Evolutionary conservation across 805 yeast species (phyloP).

Genomic region (Kurtzmaniella fragi): DNA sequence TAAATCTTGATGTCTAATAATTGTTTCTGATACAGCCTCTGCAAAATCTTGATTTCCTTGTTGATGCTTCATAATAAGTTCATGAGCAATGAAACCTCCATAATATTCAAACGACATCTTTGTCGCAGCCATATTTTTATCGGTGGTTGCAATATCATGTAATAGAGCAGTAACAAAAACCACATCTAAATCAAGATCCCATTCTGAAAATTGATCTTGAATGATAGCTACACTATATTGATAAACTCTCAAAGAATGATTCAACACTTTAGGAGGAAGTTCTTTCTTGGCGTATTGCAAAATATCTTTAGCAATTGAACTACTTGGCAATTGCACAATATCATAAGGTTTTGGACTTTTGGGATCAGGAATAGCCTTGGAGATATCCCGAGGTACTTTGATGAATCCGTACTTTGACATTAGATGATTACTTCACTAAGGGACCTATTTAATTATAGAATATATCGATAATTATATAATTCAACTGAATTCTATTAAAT

Average conservation of each 20-base stretch:
- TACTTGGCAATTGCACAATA: slow-evolving; percentile 14
- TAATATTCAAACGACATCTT: slow-evolving; percentile 30
- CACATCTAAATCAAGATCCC: slow-evolving; percentile 25
- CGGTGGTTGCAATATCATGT: slow-evolving; percentile 33
- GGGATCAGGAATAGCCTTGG: slow-evolving; percentile 18
- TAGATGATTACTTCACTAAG: too few relatives aligned
- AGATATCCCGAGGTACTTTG: slow-evolving; percentile 22
- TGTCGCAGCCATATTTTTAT: slow-evolving; percentile 25
- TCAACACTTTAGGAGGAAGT: slow-evolving; percentile 19
- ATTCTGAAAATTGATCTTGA: slow-evolving; percentile 26
- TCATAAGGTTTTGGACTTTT: slow-evolving; percentile 19
- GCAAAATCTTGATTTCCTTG: slow-evolving; percentile 21
- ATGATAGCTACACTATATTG: slow-evolving; percentile 24
- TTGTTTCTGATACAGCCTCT: slow-evolving; percentile 31
- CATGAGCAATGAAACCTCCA: slow-evolving; percentile 26
- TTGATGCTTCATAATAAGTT: slow-evolving; percentile 17
- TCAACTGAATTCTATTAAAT: too few relatives aligned
- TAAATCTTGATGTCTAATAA: slow-evolving; percentile 30
- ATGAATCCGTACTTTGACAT: slow-evolving; percentile 28
- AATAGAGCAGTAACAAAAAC: slow-evolving; percentile 25
- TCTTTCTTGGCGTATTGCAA: slow-evolving; percentile 16
- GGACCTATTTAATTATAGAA: too few relatives aligned
- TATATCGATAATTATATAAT: too few relatives aligned
- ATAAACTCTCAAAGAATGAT: slow-evolving; percentile 27
- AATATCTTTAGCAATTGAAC: slow-evolving; percentile 12